Conservation (phyloP, 208 protist genomes). For the Trypanosoma cruzi region DNA sequence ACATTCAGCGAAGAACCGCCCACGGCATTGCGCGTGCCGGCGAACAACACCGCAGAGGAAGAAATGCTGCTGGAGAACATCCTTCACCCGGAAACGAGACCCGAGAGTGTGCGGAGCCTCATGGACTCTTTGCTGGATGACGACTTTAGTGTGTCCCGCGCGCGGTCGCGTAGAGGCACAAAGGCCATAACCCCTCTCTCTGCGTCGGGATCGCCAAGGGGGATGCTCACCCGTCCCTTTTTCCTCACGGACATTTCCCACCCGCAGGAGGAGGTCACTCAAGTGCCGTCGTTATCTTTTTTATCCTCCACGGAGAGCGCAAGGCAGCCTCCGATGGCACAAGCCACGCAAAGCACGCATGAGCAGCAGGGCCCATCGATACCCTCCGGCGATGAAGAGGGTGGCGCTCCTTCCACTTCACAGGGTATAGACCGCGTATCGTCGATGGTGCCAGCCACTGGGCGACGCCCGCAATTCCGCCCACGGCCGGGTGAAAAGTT, state of each 20-base stretch:
- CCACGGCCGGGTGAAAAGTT: background rate
- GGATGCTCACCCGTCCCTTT: conserved; percentile 11
- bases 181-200: conserved; percentile 1
- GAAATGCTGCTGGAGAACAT: conserved; percentile 22
- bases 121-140: conserved; percentile 5
- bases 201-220: background rate
- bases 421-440: too few species aligned
- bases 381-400: background rate
- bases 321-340: background rate
- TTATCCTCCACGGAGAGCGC: background rate
- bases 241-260: conserved; percentile 17
- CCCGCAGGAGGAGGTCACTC: background rate
- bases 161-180: conserved; percentile 9
- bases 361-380: background rate
- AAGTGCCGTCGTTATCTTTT: background rate
- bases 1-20: conserved; percentile 7
- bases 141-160: conserved; percentile 7
- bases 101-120: background rate
- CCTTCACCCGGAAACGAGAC: conserved; percentile 2
- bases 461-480: background rate
- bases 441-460: too few species aligned
- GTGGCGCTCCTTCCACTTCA: background rate
- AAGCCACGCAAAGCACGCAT: background rate
- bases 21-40: background rate
- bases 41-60: background rate